A percentile compares a stretch with the other conserved stretches of the same genome.
Evolutionary conservation across 2,329 filamentous ascomycete species (phyloP).

Genomic region (Orbilia blumenaviensis): DNA sequence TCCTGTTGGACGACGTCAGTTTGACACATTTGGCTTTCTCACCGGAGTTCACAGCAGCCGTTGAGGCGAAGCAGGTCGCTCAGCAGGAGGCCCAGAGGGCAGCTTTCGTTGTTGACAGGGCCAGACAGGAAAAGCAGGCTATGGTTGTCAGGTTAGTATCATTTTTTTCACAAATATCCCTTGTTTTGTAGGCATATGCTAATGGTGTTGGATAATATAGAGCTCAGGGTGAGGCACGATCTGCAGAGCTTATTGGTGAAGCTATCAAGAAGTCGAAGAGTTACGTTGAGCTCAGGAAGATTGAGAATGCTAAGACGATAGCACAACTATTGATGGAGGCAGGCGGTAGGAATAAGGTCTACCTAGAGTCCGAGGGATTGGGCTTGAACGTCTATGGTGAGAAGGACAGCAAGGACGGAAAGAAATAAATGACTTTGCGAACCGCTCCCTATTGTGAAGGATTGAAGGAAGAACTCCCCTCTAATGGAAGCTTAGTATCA

Average conservation of each 20-base stretch:
- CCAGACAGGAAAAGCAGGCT: constrained; percentile 98
- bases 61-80: constrained; percentile 78
- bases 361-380: constrained; percentile 88
- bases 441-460: background rate
- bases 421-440: constrained; percentile 26
- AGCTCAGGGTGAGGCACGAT: constrained; percentile 98
- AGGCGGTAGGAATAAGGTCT: constrained; percentile 88
- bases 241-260: constrained; percentile 96
- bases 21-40: constrained; percentile 83
- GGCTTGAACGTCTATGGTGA: constrained; percentile 77
- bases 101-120: constrained; percentile 98
- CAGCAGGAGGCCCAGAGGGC: constrained; percentile 88
- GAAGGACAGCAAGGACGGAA: constrained; percentile 61
- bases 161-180: background rate
- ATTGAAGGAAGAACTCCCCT: constrained; percentile 35
- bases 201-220: constrained; percentile 62
- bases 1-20: constrained; percentile 95
- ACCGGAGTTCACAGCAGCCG: constrained; percentile 76
- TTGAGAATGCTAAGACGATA: constrained; percentile 92
- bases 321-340: constrained; percentile 86
- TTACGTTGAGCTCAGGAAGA: constrained; percentile 96
- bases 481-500: constrained; percentile 21
- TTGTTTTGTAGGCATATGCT: background rate
- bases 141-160: constrained; percentile 74
- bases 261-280: constrained; percentile 99